Evolutionary conservation across 176 grass and related monocot species (phyloP).

Genomic region (Areca catechu): DNA sequence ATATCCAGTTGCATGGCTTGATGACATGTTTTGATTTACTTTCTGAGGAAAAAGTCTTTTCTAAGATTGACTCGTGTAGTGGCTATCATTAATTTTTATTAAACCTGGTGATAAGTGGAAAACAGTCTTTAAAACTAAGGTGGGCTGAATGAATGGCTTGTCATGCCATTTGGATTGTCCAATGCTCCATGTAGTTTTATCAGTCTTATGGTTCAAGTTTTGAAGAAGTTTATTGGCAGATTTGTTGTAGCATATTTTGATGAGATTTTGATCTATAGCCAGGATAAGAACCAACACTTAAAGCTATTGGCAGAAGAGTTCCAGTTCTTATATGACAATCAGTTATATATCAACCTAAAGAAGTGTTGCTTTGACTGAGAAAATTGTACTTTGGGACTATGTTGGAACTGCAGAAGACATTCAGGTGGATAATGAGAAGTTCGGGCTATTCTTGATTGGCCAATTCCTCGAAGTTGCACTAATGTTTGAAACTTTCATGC

Average conservation of each 20-base stretch:
- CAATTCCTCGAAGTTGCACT: not conserved
- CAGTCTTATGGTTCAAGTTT: no score
- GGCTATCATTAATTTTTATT: not conserved
- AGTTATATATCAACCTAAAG: not conserved
- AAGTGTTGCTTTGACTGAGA: not conserved
- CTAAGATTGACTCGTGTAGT: not conserved
- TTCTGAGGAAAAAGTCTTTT: not conserved
- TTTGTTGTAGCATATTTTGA: not conserved
- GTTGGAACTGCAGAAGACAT: not conserved
- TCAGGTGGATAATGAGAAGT: not conserved
- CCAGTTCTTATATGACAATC: not conserved
- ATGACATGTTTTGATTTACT: not conserved
- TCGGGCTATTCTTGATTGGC: not conserved
- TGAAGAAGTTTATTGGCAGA: no score
- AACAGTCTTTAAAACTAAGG: not conserved
- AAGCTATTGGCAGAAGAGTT: not conserved
- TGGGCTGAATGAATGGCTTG: not conserved
- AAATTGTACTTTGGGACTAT: not conserved
- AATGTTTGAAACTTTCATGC: not conserved
- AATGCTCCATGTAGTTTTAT: not conserved
- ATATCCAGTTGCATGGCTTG: not conserved
- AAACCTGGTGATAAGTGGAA: not conserved
- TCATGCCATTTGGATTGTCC: not conserved
- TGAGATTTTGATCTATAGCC: not conserved
- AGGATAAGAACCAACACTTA: not conserved